Conservation (phyloP, 805 yeast species). For the Scheffersomyces coipomensis region DNA sequence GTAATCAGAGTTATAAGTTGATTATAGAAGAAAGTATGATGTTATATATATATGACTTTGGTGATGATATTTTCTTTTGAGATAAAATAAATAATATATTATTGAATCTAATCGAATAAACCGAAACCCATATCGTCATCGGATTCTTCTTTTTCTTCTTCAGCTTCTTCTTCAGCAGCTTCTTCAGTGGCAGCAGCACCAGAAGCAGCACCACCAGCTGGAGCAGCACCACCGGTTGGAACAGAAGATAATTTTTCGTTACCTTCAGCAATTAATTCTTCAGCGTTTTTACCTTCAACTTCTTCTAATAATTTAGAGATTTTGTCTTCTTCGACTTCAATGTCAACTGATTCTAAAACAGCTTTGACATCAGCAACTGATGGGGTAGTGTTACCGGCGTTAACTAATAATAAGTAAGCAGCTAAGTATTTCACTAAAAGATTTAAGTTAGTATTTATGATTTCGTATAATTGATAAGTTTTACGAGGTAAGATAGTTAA, state of each 20-base stretch:
- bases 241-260: constrained; percentile 93
- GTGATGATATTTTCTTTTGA: too few relatives aligned
- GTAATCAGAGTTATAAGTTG: too few relatives aligned
- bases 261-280: constrained; percentile 93
- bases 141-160: constrained; percentile 60
- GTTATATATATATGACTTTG: too few relatives aligned
- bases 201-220: constrained; percentile 69
- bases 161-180: constrained; percentile 70
- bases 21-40: too few relatives aligned
- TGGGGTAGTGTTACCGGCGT: constrained; percentile 95
- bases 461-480: neutral
- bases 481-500: too few relatives aligned
- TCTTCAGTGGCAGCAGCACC: constrained; percentile 72
- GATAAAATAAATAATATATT: too few relatives aligned
- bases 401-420: constrained; percentile 96
- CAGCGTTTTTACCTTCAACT: constrained; percentile 90
- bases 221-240: constrained; percentile 97
- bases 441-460: constrained; percentile 6
- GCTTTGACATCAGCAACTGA: constrained; percentile 87
- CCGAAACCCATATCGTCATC: constrained; percentile 92
- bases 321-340: constrained; percentile 90
- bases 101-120: constrained; percentile 84
- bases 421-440: constrained; percentile 88
- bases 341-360: constrained; percentile 91
- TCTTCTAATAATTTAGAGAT: constrained; percentile 76